Percentiles rank a stretch among this genome's conserved stretches.
These are phyloP conservation scores for Sporodiniella umbellata DNA, from an alignment of 371 early-diverging fungal species.

Conservation along the genomic window DNA sequence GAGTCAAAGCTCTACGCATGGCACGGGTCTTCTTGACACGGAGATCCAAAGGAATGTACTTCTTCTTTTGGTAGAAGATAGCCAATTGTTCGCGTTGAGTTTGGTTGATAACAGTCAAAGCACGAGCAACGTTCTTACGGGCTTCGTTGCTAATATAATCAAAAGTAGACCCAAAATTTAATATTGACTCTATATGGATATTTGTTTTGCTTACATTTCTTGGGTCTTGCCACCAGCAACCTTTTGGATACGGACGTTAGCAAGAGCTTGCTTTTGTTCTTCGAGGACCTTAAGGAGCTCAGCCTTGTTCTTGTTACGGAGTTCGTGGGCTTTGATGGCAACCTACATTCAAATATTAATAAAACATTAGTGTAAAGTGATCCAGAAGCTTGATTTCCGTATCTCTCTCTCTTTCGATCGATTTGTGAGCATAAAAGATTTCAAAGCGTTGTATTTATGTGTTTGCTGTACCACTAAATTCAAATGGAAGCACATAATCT, in stretches of 20 bases:
- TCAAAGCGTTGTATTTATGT: not conserved
- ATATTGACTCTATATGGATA: no score
- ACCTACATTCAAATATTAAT: slow-evolving; percentile 33
- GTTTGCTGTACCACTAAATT: no score
- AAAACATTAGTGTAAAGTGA: no score
- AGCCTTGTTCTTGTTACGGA: slow-evolving; percentile 88
- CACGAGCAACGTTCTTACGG: slow-evolving; percentile 93
- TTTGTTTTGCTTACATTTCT: slow-evolving; percentile 88
- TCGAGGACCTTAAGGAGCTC: slow-evolving; percentile 88
- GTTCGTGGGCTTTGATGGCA: slow-evolving; percentile 87
- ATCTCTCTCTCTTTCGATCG: not conserved
- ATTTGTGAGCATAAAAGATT: not conserved
- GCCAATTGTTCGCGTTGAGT: slow-evolving; percentile 83
- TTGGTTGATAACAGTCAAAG: slow-evolving; percentile 92
- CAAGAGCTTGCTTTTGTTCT: slow-evolving; percentile 90
- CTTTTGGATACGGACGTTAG: slow-evolving; percentile 90
- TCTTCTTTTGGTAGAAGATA: slow-evolving; percentile 84
- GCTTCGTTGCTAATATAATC: slow-evolving; percentile 56
- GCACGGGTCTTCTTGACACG: slow-evolving; percentile 97
- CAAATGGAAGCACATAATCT: no score
- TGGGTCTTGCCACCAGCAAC: slow-evolving; percentile 77
- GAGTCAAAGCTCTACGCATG: slow-evolving; percentile 91
- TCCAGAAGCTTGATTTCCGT: not conserved
- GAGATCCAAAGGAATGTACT: slow-evolving; percentile 90
- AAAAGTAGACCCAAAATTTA: no score